These are phyloP conservation scores for Peronospora tabacina DNA, from an alignment of 352 stramenopile species.

Conservation along the genomic window DNA sequence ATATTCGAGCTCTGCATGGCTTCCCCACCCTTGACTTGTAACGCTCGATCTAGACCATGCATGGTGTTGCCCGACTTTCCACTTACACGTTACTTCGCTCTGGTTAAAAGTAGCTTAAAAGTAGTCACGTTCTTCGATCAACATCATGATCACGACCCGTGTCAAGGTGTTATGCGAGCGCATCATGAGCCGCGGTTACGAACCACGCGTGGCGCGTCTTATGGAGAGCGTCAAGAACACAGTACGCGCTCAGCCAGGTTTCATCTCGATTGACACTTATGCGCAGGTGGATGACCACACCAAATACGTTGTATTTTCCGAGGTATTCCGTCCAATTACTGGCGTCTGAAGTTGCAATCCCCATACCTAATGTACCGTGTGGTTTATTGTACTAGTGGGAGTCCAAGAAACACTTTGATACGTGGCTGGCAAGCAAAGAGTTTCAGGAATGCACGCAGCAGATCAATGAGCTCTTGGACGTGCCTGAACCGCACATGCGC, in stretches of 20 bases:
- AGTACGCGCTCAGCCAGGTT: constrained; percentile 62
- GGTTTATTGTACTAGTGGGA: constrained; percentile 39
- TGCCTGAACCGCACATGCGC: constrained; percentile 71
- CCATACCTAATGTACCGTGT: not conserved
- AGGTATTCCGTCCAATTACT: constrained; percentile 33
- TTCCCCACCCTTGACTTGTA: no score
- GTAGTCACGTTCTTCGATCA: not conserved
- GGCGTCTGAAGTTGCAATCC: no score
- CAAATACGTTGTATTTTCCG: constrained; percentile 86
- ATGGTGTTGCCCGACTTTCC: no score
- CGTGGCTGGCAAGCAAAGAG: constrained; percentile 65
- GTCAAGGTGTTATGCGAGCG: constrained; percentile 77
- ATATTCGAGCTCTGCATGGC: no score
- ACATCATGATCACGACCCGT: constrained; percentile 27
- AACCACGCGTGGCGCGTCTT: constrained; percentile 70
- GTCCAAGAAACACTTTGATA: constrained; percentile 74
- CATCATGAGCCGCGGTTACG: constrained; percentile 84
- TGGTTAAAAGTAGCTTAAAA: not conserved
- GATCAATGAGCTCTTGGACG: constrained; percentile 82
- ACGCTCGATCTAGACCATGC: no score
- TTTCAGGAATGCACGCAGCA: constrained; percentile 71
- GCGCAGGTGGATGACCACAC: constrained; percentile 67
- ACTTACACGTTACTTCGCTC: constrained; percentile 1
- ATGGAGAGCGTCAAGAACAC: constrained; percentile 84
- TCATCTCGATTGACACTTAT: constrained; percentile 75